Conservation (phyloP, 2,329 filamentous ascomycete species). For the Ophiostoma australiae region DNA sequence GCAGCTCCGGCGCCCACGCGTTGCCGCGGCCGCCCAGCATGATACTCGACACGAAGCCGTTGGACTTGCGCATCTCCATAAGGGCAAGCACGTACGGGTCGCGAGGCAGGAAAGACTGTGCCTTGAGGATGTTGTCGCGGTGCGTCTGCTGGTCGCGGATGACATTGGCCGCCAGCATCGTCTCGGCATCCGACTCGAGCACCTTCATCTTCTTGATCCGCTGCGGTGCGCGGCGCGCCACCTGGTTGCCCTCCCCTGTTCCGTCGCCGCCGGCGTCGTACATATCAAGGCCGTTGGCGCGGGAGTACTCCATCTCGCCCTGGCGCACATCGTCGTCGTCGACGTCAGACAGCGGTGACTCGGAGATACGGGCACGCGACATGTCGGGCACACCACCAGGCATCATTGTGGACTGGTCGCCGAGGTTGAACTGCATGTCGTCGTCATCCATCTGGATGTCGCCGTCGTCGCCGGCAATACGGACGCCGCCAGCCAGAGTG, state of each 20-base stretch:
- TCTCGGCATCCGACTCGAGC: conserved; percentile 74
- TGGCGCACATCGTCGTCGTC: conserved; percentile 58
- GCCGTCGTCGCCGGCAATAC: conserved; percentile 60
- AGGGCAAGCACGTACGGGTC: conserved; percentile 82
- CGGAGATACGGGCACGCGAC: conserved; percentile 58
- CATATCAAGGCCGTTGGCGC: conserved; percentile 50
- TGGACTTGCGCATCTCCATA: conserved; percentile 86
- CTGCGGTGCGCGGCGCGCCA: conserved; percentile 64
- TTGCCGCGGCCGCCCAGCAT: conserved; percentile 73
- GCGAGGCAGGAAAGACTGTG: conserved; percentile 75
- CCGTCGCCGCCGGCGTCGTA: conserved; percentile 55
- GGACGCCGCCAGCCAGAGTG: conserved; percentile 52
- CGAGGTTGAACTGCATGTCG: conserved; percentile 61
- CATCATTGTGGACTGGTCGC: conserved; percentile 53
- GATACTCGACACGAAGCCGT: conserved; percentile 82
- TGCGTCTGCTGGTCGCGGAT: conserved; percentile 85
- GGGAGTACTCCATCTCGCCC: conserved; percentile 54
- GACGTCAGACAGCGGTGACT: conserved; percentile 66
- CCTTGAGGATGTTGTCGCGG: conserved; percentile 78
- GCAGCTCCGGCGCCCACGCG: conserved; percentile 86
- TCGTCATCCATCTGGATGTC: conserved; percentile 58
- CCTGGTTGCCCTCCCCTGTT: conserved; percentile 35
- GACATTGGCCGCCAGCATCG: conserved; percentile 67
- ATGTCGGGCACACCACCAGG: conserved; percentile 40
- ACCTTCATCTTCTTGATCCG: conserved; percentile 72